phyloP scores from a whole-genome alignment of 495 filamentous ascomycete genomes.

The Aspergillus funiculosus region DNA sequence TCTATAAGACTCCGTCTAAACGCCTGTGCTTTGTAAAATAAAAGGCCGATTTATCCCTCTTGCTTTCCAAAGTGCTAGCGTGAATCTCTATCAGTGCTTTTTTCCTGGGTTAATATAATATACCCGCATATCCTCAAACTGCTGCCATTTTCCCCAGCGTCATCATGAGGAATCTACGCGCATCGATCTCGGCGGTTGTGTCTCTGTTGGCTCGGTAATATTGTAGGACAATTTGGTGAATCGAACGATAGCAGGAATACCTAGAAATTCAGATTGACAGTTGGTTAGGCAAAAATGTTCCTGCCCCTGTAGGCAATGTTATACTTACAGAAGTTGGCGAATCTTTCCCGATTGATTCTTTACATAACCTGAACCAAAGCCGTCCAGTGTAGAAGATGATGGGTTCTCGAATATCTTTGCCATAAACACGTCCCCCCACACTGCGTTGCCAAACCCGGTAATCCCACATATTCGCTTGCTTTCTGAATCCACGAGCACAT shows the following conservation, averaged over 20 bases:
- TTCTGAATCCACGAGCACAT: conserved; percentile 52
- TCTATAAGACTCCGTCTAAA: too few species aligned
- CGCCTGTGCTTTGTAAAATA: too few species aligned
- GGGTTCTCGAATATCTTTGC: conserved; percentile 40
- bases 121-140: background rate
- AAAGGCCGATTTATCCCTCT: background rate
- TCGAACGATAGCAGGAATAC: conserved; percentile 39
- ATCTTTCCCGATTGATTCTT: conserved; percentile 22
- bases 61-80: background rate
- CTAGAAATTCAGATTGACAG: conserved; percentile 16
- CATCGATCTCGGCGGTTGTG: conserved; percentile 34
- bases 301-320: background rate
- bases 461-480: conserved; percentile 42
- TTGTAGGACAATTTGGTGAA: conserved; percentile 35
- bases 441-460: conserved; percentile 40
- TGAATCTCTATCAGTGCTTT: too few species aligned
- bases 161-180: conserved; percentile 33
- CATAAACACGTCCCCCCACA: conserved; percentile 48
- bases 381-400: conserved; percentile 32
- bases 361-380: conserved; percentile 29
- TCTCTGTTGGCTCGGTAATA: conserved; percentile 37
- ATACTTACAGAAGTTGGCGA: conserved; percentile 35
- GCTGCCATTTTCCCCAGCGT: conserved; percentile 24
- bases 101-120: background rate
- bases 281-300: background rate